Conservation (phyloP, 768 basidiomycete species). For the Dentipellis fragilis region DNA sequence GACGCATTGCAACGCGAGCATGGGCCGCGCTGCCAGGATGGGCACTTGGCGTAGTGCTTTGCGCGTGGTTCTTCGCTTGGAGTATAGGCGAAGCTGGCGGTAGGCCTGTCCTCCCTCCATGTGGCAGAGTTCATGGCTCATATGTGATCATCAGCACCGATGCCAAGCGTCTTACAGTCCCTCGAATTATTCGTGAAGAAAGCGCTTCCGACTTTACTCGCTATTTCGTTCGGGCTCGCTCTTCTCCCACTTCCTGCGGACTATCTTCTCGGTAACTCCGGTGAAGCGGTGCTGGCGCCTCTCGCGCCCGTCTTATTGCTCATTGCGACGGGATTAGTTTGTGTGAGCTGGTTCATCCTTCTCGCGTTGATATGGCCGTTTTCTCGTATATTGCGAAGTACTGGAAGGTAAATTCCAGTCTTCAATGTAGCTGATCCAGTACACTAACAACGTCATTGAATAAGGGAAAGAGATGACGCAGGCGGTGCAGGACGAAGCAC, state of each 20-base stretch:
- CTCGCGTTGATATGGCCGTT: slow-evolving; percentile 36
- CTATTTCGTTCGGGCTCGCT: slow-evolving; percentile 33
- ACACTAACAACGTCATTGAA: not conserved
- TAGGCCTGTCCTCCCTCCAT: not conserved
- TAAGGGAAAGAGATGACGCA: slow-evolving; percentile 18
- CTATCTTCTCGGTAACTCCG: slow-evolving; percentile 53
- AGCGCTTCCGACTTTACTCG: slow-evolving; percentile 33
- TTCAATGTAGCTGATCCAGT: not conserved
- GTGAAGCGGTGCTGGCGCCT: slow-evolving; percentile 34
- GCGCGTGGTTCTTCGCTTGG: slow-evolving; percentile 49
- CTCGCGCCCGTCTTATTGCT: slow-evolving; percentile 49
- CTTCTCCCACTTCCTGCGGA: slow-evolving; percentile 45
- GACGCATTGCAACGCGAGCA: slow-evolving; percentile 66
- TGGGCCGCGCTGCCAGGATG: slow-evolving; percentile 63
- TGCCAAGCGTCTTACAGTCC: slow-evolving; percentile 42
- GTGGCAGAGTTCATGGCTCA: not conserved
- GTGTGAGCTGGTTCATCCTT: slow-evolving; percentile 47
- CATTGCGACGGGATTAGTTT: slow-evolving; percentile 58
- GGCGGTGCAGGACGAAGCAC: slow-evolving; percentile 16
- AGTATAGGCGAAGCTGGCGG: slow-evolving; percentile 18
- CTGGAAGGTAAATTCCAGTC: slow-evolving; percentile 14
- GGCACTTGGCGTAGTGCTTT: slow-evolving; percentile 58
- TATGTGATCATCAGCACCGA: slow-evolving; percentile 20
- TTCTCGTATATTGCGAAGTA: slow-evolving; percentile 18
- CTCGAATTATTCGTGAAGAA: slow-evolving; percentile 31